Evolutionary conservation across 257 asterid genomes (phyloP).

Genomic region (Haberlea rhodopensis): DNA sequence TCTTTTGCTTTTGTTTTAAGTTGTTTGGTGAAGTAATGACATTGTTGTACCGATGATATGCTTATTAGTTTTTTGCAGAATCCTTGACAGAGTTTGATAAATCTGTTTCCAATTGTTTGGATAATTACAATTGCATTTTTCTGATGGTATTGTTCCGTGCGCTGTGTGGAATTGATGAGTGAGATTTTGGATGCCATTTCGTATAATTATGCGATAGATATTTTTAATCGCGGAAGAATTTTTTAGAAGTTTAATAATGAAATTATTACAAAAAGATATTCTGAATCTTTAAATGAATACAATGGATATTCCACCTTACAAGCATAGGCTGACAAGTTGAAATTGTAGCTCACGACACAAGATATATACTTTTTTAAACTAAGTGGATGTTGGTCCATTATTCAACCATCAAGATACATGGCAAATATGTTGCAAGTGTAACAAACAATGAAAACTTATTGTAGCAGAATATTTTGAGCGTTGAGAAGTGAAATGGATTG

Average conservation of each 20-base stretch:
- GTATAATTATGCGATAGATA: not conserved
- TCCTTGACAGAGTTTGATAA: not conserved
- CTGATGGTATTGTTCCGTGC: slow-evolving; percentile 2
- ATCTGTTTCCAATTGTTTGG: not conserved
- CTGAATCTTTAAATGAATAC: not conserved
- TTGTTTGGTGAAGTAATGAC: not conserved
- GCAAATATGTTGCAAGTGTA: not conserved
- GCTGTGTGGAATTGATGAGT: not conserved
- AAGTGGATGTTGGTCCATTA: not conserved
- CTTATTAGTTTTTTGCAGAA: no score
- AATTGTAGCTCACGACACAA: not conserved
- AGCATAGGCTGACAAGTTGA: no score
- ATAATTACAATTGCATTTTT: not conserved
- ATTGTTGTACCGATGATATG: not conserved
- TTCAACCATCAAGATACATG: not conserved
- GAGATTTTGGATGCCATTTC: not conserved
- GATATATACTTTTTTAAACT: not conserved
- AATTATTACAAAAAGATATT: no score
- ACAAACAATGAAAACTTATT: not conserved
- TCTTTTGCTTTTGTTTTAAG: not conserved
- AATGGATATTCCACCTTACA: no score
- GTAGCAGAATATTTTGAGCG: not conserved
- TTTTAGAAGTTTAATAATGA: not conserved
- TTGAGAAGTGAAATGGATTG: not conserved
- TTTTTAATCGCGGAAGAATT: not conserved